A percentile compares a stretch with the other conserved stretches of the same genome.
These are phyloP conservation scores for Gossypium davidsonii DNA, from an alignment of 441 rosid species.

Conservation along the genomic window DNA sequence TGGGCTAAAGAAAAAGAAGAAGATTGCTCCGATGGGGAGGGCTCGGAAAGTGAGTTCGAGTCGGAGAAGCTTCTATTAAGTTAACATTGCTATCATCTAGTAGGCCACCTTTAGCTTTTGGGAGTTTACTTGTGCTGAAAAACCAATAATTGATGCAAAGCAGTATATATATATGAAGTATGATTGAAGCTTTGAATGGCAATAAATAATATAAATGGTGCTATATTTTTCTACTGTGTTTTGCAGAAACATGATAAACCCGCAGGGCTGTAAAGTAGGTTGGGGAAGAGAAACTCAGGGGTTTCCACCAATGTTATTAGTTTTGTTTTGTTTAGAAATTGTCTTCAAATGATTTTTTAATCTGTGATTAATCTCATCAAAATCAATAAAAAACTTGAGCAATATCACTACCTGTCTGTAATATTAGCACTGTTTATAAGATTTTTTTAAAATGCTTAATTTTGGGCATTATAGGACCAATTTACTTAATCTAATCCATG, in stretches of 20 bases:
- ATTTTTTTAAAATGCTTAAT: background rate
- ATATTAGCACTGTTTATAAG: too few relatives aligned
- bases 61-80: constrained; percentile 62
- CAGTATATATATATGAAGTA: background rate
- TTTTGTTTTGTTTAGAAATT: background rate
- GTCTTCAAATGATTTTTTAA: background rate
- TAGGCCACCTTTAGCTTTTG: too few relatives aligned
- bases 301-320: background rate
- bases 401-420: too few relatives aligned
- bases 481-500: background rate
- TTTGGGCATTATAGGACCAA: background rate
- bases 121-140: background rate
- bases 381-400: too few relatives aligned
- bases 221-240: constrained; percentile 7
- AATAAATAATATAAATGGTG: background rate
- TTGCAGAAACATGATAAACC: constrained; percentile 11
- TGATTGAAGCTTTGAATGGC: background rate
- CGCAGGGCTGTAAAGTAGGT: constrained; percentile 1
- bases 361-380: background rate
- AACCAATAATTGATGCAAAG: background rate
- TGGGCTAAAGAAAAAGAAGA: constrained; percentile 97
- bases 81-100: constrained; percentile 20
- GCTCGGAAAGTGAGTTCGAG: constrained; percentile 43
- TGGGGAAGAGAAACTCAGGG: background rate
- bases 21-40: constrained; percentile 22